Conservation (phyloP, 441 rosid genomes). For the Flueggea neowawraea region DNA sequence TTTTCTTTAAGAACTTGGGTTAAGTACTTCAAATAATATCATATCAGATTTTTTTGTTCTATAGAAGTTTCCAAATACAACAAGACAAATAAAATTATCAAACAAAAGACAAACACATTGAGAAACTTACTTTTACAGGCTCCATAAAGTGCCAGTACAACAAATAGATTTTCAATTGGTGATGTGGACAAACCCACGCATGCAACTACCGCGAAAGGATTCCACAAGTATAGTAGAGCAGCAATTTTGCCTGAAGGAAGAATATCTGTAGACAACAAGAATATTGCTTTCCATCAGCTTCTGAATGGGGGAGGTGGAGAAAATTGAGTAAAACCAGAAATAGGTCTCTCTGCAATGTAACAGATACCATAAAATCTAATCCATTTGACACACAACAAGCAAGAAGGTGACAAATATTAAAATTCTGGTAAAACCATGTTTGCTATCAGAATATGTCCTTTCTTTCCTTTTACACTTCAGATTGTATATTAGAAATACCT, state of each 20-base stretch:
- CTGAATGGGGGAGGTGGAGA: not conserved
- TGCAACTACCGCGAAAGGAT: constrained; percentile 83
- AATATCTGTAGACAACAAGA: constrained; percentile 35
- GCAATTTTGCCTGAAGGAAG: constrained; percentile 76
- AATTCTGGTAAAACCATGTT: no score
- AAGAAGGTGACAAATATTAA: no score
- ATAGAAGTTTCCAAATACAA: not conserved
- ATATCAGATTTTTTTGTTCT: not conserved
- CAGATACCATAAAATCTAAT: no score
- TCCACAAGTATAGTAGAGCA: constrained; percentile 84
- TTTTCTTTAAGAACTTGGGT: no score
- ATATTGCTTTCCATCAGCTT: not conserved
- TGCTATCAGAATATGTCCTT: no score
- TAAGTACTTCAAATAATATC: not conserved
- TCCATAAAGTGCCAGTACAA: constrained; percentile 67
- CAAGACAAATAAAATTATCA: not conserved
- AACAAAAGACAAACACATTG: constrained; percentile 8
- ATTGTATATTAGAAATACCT: constrained; percentile 35
- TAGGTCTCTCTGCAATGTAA: no score
- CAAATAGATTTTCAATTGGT: constrained; percentile 69
- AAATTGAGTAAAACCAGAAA: not conserved
- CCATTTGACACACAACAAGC: no score
- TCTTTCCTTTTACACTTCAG: no score
- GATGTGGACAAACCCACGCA: constrained; percentile 94
- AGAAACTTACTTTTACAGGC: constrained; percentile 69